Evolutionary conservation across 2,329 filamentous ascomycete species (phyloP), one percentile per base, ranked within the genome.

Genomic region (Talaromyces sp.): DNA sequence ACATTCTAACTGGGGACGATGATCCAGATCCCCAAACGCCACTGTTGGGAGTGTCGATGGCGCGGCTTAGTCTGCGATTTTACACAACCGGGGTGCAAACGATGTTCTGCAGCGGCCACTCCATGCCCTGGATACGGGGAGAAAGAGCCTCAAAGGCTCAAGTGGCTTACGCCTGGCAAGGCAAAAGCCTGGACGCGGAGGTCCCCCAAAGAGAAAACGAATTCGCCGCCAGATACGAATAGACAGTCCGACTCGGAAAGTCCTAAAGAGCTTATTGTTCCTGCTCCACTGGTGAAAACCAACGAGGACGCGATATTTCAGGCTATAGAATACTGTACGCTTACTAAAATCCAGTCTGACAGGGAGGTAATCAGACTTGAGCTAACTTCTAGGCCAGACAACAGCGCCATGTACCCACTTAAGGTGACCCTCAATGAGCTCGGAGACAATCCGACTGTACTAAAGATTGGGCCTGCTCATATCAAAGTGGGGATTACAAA

Each of bases 1-100:
- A 32, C 10, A 32, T 9, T 32, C 30, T 32, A 9, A 11, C 30
- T 32, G 30, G 7, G 9, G 1, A 32, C 30, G 30, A 56, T 63
- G 55, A 39, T 47, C 19, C 22, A 58, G 11, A 27, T 58, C 55
- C 53, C 25, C 39, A 67, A 65, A 51, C 69, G 65, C 55, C 73
- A 77, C 58, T 80, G 77, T 64, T 80, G 76, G 77, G 77, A 78
- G 62, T 80, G 77, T 61, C 73, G 69, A 25, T 72, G 77, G n/a
- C 75, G 76, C 2, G 65, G 71, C 8, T 65, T 78, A 8, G 76
- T 77, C n/a, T 79, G 77, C 63, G 77, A 79, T 62, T 72, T 71
- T 17, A 66, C 64, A 17, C 69, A 62, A 8, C 76, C 77, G 2
- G 65, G 68, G 33, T 79, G 77, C 65, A 73, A 71, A 36, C 73